These are phyloP conservation scores for Cryphonectria nitschkei DNA, from an alignment of 2,329 filamentous ascomycete genomes.

Conservation along the genomic window DNA sequence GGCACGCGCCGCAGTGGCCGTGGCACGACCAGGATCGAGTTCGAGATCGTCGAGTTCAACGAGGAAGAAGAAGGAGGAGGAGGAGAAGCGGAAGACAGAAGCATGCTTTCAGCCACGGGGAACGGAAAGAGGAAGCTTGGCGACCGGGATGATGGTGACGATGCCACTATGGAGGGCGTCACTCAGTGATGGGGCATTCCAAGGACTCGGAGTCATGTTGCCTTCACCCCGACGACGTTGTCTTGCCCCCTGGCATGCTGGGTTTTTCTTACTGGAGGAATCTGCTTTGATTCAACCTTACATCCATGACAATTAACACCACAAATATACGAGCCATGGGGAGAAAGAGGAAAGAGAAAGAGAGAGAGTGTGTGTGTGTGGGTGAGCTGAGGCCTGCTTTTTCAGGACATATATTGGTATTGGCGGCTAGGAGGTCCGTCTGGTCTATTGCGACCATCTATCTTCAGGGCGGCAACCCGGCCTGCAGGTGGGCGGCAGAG, in stretches of 20 bases:
- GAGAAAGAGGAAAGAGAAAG: too few relatives aligned
- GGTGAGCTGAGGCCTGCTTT: not conserved
- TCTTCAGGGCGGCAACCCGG: not conserved
- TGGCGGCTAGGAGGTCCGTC: not conserved
- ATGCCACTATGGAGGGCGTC: constrained; percentile 13
- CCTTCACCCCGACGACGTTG: not conserved
- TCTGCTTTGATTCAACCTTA: not conserved
- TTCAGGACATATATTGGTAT: not conserved
- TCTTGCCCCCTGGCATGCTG: too few relatives aligned
- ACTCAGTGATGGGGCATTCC: constrained; percentile 3
- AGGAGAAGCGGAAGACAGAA: constrained; percentile 31
- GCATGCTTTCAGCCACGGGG: constrained; percentile 37
- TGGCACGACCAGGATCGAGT: constrained; percentile 71
- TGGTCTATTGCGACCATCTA: not conserved
- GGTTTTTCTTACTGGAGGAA: not conserved
- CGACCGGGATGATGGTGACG: constrained; percentile 41
- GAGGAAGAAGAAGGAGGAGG: constrained; percentile 42
- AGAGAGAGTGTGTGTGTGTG: not conserved
- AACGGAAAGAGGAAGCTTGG: constrained; percentile 58
- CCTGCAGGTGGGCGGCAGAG: not conserved
- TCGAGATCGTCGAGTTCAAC: constrained; percentile 81
- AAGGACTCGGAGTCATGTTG: not conserved
- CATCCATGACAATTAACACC: not conserved
- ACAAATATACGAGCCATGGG: not conserved
- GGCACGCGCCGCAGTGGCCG: constrained; percentile 64